Percentiles rank a stretch among this genome's conserved stretches.
phyloP scores from a whole-genome alignment of 192 early-diverging fungal species.

The Coemansia sp. region DNA sequence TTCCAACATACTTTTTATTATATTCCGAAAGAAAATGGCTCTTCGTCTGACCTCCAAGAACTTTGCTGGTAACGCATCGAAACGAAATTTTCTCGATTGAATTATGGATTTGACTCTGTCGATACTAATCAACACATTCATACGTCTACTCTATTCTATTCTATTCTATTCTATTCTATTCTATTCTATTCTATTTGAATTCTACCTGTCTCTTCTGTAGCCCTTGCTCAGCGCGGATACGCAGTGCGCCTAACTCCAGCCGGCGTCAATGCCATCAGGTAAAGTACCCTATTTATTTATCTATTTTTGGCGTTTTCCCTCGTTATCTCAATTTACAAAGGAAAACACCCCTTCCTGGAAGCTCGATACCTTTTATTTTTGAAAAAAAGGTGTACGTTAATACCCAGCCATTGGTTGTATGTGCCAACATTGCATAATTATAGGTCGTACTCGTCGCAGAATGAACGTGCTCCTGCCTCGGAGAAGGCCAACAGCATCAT shows the following conservation, averaged over 20 bases:
- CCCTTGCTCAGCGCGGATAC: slow-evolving; percentile 50
- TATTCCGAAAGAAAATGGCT: slow-evolving; percentile 25
- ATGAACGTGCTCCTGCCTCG: slow-evolving; percentile 55
- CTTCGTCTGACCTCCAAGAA: slow-evolving; percentile 48
- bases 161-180: too few species aligned
- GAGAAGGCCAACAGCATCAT: slow-evolving; percentile 88
- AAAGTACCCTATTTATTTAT: not conserved
- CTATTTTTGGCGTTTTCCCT: too few species aligned
- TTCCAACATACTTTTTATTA: not conserved
- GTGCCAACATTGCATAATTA: not conserved
- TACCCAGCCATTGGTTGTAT: too few species aligned
- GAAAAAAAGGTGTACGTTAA: too few species aligned
- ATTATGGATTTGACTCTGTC: not conserved
- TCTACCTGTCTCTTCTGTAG: too few species aligned
- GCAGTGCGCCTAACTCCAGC: slow-evolving; percentile 49
- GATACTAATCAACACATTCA: not conserved
- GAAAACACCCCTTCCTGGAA: too few species aligned
- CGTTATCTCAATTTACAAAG: too few species aligned
- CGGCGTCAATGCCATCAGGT: slow-evolving; percentile 41
- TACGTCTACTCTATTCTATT: too few species aligned
- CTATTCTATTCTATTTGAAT: not conserved
- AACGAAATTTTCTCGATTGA: not conserved
- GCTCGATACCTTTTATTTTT: too few species aligned
- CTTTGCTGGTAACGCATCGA: slow-evolving; percentile 31
- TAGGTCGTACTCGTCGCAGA: slow-evolving; percentile 47